Percentiles rank a stretch among this genome's conserved stretches.
Evolutionary conservation across 805 yeast genomes (phyloP).

Genomic region (Teunomyces gatunensis): DNA sequence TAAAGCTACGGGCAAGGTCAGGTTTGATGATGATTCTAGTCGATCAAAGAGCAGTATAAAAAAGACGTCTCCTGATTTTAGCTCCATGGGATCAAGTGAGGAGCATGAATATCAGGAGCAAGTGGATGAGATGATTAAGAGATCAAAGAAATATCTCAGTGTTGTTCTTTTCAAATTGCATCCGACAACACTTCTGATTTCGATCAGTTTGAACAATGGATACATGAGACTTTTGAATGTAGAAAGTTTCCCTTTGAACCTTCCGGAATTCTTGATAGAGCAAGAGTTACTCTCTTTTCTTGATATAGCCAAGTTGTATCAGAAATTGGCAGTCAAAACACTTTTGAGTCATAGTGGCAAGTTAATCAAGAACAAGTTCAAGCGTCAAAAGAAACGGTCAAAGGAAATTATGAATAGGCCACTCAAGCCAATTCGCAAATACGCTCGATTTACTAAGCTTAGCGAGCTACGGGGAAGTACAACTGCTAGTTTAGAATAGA

Average conservation of each 20-base stretch:
- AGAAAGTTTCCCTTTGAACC: constrained; percentile 28
- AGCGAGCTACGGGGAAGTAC: constrained; percentile 16
- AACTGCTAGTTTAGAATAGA: not conserved
- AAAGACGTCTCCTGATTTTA: not conserved
- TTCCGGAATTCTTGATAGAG: constrained; percentile 34
- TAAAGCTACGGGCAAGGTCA: constrained; percentile 12
- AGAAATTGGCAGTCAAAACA: constrained; percentile 30
- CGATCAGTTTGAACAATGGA: constrained; percentile 35
- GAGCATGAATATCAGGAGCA: constrained; percentile 23
- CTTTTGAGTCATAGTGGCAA: constrained; percentile 36
- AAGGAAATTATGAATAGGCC: constrained; percentile 14
- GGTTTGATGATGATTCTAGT: constrained; percentile 5
- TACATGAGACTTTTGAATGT: constrained; percentile 36
- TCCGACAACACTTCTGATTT: constrained; percentile 30
- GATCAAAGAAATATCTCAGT: constrained; percentile 74
- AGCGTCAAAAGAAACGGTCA: constrained; percentile 12
- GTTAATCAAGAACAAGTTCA: constrained; percentile 33
- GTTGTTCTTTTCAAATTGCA: constrained; percentile 51
- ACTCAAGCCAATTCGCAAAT: constrained; percentile 20
- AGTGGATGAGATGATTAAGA: constrained; percentile 59
- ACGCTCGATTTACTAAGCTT: constrained; percentile 21
- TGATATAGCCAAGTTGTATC: constrained; percentile 33
- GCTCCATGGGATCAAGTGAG: not conserved
- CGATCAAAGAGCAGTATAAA: not conserved
- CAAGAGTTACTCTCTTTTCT: constrained; percentile 30